These are phyloP conservation scores for Casuarina equisetifolia DNA, from an alignment of 306 rosid species.

Conservation along the genomic window DNA sequence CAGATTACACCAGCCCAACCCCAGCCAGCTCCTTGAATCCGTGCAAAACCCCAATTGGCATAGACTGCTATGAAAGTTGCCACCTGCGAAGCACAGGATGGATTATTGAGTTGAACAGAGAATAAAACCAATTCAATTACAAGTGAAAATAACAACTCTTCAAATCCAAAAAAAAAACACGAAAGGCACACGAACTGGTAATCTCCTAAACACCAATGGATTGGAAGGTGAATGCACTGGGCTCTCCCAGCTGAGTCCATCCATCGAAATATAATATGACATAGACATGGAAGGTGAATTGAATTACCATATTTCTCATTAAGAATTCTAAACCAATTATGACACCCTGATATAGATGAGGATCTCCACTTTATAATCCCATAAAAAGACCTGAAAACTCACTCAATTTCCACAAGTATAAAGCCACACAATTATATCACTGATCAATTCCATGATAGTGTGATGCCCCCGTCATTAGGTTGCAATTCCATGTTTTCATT, in stretches of 20 bases:
- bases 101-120: slow-evolving; percentile 13
- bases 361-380: background rate
- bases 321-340: background rate
- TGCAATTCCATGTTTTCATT: background rate
- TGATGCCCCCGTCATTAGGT: background rate
- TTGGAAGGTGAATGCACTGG: too few species aligned
- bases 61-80: slow-evolving; percentile 91
- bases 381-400: background rate
- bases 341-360: background rate
- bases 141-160: background rate
- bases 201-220: background rate
- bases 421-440: background rate
- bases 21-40: slow-evolving; percentile 87
- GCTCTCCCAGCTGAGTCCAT: background rate
- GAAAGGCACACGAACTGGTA: background rate
- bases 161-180: too few species aligned
- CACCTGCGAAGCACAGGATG: slow-evolving; percentile 48
- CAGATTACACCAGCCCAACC: slow-evolving; percentile 99
- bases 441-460: too few species aligned
- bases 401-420: background rate
- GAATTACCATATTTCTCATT: background rate
- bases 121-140: slow-evolving; percentile 9
- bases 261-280: background rate
- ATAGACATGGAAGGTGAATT: background rate
- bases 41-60: slow-evolving; percentile 80